phyloP scores from a whole-genome alignment of 2,329 filamentous ascomycete species.

The Elsinoe necatrix region DNA sequence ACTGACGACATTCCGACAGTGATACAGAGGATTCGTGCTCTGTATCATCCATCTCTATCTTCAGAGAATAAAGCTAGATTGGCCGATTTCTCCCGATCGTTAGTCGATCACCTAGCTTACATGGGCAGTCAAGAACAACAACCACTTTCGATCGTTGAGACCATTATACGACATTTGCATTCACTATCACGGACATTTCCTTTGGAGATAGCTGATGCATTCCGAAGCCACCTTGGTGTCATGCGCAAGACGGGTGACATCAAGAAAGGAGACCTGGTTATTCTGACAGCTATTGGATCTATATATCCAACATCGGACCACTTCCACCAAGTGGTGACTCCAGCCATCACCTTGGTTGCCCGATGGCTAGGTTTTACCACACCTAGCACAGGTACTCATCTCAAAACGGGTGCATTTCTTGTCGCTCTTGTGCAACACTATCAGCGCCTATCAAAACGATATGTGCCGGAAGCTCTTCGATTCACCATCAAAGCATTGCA shows the following conservation, averaged over 20 bases:
- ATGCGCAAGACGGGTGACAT: conserved; percentile 48
- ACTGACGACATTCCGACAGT: conserved; percentile 61
- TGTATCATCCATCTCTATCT: conserved; percentile 84
- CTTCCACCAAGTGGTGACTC: conserved; percentile 91
- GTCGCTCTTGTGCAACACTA: conserved; percentile 72
- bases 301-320: conserved; percentile 95
- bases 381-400: conserved; percentile 56
- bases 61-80: conserved; percentile 80
- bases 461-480: conserved; percentile 79
- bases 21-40: conserved; percentile 78
- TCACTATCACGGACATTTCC: conserved; percentile 83
- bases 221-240: conserved; percentile 60
- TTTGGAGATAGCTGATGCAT: conserved; percentile 65
- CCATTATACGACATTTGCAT: conserved; percentile 79
- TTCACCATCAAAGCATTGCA: conserved; percentile 66
- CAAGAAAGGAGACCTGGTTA: conserved; percentile 62
- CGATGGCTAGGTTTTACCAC: conserved; percentile 74
- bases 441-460: conserved; percentile 73
- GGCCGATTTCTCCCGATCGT: conserved; percentile 54
- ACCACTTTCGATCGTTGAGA: conserved; percentile 62
- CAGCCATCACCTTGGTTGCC: conserved; percentile 74
- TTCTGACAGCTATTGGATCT: conserved; percentile 74
- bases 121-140: conserved; percentile 43
- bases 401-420: conserved; percentile 69
- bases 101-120: conserved; percentile 59